Evolutionary conservation across 164 flowering plant species (phyloP), one percentile per base, ranked within the genome.

Genomic region (Aristolochia contorta): DNA sequence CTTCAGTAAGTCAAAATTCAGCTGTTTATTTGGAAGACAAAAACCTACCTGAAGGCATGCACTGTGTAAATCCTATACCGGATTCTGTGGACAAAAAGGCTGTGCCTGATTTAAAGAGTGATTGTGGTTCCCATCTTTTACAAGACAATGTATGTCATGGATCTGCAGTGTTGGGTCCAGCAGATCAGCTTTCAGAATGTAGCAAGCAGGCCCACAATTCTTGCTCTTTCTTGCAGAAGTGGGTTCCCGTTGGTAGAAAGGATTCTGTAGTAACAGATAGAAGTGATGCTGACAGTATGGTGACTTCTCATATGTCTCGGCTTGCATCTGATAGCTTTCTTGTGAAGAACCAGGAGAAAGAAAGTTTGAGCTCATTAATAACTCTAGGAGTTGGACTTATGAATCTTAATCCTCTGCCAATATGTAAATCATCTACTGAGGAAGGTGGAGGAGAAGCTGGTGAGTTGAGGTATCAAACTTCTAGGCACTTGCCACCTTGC

Each of bases 161-260:
- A 60, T 59, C 56, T 63, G 19, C 59, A 55, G 67, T 58, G 61
- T 51, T 16, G 47, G 75, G 68, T 16, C 70, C 61, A 51, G 78
- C 64, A 54, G 46, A 22, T 67, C 46, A 71, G 59, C 25, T 41
- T 63, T 54, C 63, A 9, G 74, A 72, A 33, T 27, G 10, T 60
- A 53, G 69, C 56, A 73, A 62, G 62, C 76, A 71, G 58, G 79
- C 67, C 58, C 57, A 53, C 37, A 57, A 32, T 69, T 70, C 72
- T 68, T 70, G 75, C 54, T 67, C 77, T 20, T 16, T 58, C 50
- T n/a, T 60, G 61, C 76, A 74, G 71, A 84, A 74, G 71, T 71
- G 80, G 84, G 64, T 80, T 19, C 81, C 89, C 62, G 69, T 75
- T 68, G 77, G 66, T 46, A 56, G 55, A 53, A 73, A 77, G 54